Base-by-base conservation (phyloP, 2,329 filamentous ascomycete species). In the Dothistroma pini region DNA sequence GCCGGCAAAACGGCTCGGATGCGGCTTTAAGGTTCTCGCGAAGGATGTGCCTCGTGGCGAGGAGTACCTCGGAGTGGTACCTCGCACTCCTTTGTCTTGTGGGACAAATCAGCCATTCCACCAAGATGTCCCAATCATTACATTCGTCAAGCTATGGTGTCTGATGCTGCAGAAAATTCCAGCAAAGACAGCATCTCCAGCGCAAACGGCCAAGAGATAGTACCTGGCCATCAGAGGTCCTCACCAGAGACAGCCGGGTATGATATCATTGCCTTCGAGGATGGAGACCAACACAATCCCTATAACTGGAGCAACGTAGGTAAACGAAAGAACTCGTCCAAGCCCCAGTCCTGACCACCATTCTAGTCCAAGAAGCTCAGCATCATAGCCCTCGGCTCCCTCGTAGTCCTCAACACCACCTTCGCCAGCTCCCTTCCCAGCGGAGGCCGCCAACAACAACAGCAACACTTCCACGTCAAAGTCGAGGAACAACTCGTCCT, bases 391-490 rank as follows among this genome's bases (percentile, higher is more conserved):
- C 77, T 82, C 1, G 81, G 81, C 0, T 83, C 84, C 75, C 71
- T 82, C 65, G 79, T 80, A 51, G 84, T 88, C 50, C 77, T 87
- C 69, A 89, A 89, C 71, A 85, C 82, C 29, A 89, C 86, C 10
- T 82, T 89, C 75, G 83, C 82, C 4, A 86, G 83, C 41, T 79
- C 85, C 0, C 77, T 89, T 2, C 84, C 86, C 0, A 84, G 84
- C 61, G 86, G 86, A 72, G 84, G 84, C 22, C 80, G 85, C 3
- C 79, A 81, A 1, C 81, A 78, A 58, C 86, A 89, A 56, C 77
- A 81, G 4, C 69, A 72, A 1, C 77, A 86, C 65, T 89, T 86
- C 75, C 71, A 78, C 56, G 75, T 87, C 57, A 80, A 79, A 0
- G 67, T 71, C 25, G 68, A 77, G 56, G 69, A 70, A 25, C 71